phyloP scores from a whole-genome alignment of 441 rosid species.

The Gossypium davidsonii region DNA sequence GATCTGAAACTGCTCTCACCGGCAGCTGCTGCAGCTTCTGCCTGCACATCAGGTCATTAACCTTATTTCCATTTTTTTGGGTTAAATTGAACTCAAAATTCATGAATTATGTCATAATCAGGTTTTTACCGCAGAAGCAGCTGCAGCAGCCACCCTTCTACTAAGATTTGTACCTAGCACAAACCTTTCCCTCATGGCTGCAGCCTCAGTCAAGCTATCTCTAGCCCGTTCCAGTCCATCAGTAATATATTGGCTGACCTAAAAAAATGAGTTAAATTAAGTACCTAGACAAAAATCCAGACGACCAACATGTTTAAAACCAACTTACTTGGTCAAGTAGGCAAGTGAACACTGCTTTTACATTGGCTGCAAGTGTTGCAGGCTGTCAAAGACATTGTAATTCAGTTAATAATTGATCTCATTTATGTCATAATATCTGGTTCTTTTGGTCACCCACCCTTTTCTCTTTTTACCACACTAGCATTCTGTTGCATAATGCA shows the following conservation, averaged over 20 bases:
- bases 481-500: neutral
- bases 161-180: slow-evolving; percentile 82
- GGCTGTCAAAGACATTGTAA: slow-evolving; percentile 50
- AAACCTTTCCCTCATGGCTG: slow-evolving; percentile 90
- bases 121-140: slow-evolving; percentile 93
- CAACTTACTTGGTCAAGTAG: slow-evolving; percentile 84
- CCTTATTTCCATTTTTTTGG: slow-evolving; percentile 16
- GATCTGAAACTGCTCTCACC: slow-evolving; percentile 99
- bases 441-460: neutral
- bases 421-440: neutral
- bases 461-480: neutral
- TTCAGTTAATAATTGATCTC: slow-evolving; percentile 18
- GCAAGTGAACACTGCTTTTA: slow-evolving; percentile 87
- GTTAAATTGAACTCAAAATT: neutral
- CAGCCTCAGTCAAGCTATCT: slow-evolving; percentile 89
- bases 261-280: slow-evolving; percentile 22
- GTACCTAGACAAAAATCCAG: slow-evolving; percentile 10
- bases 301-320: slow-evolving; percentile 15
- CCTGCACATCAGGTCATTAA: slow-evolving; percentile 47
- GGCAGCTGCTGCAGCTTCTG: slow-evolving; percentile 99
- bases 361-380: slow-evolving; percentile 71
- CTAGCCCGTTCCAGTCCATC: slow-evolving; percentile 98
- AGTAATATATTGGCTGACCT: slow-evolving; percentile 89
- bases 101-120: slow-evolving; percentile 22
- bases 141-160: slow-evolving; percentile 98